Percentiles rank a stretch among this genome's conserved stretches.
Conservation (phyloP, 495 filamentous ascomycete genomes). For the Aspergillus sparsus region DNA sequence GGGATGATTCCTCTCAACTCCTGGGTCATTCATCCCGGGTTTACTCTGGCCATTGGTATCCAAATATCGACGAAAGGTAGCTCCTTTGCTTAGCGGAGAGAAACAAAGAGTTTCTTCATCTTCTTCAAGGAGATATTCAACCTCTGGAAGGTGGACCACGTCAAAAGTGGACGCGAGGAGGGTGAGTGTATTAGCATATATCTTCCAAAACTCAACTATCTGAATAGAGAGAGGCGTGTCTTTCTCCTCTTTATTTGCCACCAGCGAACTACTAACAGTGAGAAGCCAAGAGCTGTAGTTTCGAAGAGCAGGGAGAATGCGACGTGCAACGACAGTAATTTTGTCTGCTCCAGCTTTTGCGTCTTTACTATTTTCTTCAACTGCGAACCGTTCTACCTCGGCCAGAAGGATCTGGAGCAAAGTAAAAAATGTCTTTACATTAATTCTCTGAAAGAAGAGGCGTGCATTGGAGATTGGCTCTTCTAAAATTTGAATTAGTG, state of each 20-base stretch:
- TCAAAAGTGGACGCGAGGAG: constrained; percentile 62
- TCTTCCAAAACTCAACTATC: constrained; percentile 69
- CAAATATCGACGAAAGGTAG: constrained; percentile 53
- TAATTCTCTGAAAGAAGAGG: constrained; percentile 75
- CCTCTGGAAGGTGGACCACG: constrained; percentile 52
- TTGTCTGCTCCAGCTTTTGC: constrained; percentile 49
- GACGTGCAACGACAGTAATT: constrained; percentile 62
- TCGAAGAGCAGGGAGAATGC: constrained; percentile 68
- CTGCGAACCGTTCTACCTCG: constrained; percentile 61
- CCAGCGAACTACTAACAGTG: constrained; percentile 50
- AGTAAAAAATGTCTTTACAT: constrained; percentile 76
- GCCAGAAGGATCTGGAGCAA: constrained; percentile 72
- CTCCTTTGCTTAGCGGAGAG: constrained; percentile 58
- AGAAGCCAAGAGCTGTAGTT: constrained; percentile 75
- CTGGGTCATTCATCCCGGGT: constrained; percentile 55
- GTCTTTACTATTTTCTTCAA: constrained; percentile 47
- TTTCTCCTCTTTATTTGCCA: constrained; percentile 55
- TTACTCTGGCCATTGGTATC: constrained; percentile 48
- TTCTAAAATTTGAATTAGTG: constrained; percentile 36
- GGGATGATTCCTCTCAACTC: constrained; percentile 58
- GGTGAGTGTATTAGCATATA: constrained; percentile 68
- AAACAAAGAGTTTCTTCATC: constrained; percentile 78
- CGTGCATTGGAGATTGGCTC: constrained; percentile 54
- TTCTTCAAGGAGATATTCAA: constrained; percentile 74
- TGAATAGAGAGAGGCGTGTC: constrained; percentile 59